These are phyloP conservation scores for Triticum monococcum DNA, from an alignment of 176 grass and related monocot species.

Conservation along the genomic window DNA sequence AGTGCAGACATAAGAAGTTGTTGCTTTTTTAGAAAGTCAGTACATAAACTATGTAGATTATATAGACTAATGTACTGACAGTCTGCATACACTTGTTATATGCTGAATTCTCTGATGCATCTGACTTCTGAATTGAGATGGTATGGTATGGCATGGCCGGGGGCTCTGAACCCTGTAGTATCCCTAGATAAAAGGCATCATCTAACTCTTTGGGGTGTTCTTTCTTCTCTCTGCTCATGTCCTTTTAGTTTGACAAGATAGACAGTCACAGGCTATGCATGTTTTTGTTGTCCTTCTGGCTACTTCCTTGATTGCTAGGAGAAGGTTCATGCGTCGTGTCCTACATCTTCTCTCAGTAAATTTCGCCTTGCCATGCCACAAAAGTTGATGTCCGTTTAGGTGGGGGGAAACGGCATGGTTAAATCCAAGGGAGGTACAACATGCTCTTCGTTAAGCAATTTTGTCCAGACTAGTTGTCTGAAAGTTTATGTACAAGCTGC, in stretches of 20 bases:
- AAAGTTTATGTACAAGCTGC: neutral
- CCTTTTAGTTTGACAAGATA: neutral
- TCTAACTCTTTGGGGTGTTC: neutral
- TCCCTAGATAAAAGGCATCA: neutral
- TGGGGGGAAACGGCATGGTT: neutral
- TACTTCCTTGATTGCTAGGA: no score
- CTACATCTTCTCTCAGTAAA: neutral
- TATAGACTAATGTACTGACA: no score
- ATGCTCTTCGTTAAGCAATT: neutral
- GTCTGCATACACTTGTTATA: no score
- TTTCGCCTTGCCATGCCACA: neutral
- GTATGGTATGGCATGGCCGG: neutral
- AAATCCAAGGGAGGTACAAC: neutral
- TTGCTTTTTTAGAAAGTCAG: no score
- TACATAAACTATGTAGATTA: no score
- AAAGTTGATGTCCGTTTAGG: neutral
- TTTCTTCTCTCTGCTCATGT: neutral
- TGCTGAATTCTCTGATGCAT: no score
- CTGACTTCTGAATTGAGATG: constrained; percentile 5
- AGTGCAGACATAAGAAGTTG: no score
- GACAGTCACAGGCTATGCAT: neutral
- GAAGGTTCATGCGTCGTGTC: neutral
- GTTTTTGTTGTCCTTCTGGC: neutral
- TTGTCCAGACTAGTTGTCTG: neutral
- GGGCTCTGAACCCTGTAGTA: constrained; percentile 5